Percentiles rank a stretch among this genome's conserved stretches.
These are phyloP conservation scores for Nannochloropsis salina DNA, from an alignment of 108 stramenopile genomes.

Conservation along the genomic window DNA sequence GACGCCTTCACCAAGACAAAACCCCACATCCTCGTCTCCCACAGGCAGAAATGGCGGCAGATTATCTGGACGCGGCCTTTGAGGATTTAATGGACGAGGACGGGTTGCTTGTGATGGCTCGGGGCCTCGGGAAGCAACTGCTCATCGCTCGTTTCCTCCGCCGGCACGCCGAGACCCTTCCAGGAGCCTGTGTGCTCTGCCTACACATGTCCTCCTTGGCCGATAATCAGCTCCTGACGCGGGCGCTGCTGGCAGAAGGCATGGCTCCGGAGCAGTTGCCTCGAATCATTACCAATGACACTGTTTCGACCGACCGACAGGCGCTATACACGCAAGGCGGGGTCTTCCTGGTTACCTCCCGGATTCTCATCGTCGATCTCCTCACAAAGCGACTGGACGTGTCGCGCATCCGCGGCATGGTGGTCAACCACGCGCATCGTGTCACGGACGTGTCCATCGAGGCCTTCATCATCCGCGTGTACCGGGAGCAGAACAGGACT, in stretches of 20 bases:
- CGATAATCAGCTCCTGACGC: neutral
- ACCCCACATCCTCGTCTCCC: neutral
- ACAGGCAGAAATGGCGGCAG: neutral
- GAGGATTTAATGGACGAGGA: constrained; percentile 77
- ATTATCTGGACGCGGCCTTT: constrained; percentile 61
- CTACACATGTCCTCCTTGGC: neutral
- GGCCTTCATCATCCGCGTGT: constrained; percentile 90
- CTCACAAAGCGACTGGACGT: constrained; percentile 64
- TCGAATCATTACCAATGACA: constrained; percentile 26
- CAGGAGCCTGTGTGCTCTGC: constrained; percentile 4
- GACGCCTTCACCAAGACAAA: neutral
- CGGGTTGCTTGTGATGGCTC: constrained; percentile 78
- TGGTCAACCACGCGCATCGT: constrained; percentile 84
- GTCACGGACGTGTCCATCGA: constrained; percentile 83
- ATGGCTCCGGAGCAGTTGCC: constrained; percentile 23
- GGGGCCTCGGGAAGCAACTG: constrained; percentile 72
- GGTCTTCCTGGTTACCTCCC: constrained; percentile 74
- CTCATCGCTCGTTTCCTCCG: constrained; percentile 46
- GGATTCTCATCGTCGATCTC: constrained; percentile 92
- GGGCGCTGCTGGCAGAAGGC: constrained; percentile 45
- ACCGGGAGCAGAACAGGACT: constrained; percentile 60
- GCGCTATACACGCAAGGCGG: constrained; percentile 62
- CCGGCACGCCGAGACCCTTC: neutral
- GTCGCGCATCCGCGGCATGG: constrained; percentile 71
- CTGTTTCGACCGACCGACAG: constrained; percentile 39